phyloP scores from a whole-genome alignment of 2,329 filamentous ascomycete genomes.

The Bipolaris bicolor region DNA sequence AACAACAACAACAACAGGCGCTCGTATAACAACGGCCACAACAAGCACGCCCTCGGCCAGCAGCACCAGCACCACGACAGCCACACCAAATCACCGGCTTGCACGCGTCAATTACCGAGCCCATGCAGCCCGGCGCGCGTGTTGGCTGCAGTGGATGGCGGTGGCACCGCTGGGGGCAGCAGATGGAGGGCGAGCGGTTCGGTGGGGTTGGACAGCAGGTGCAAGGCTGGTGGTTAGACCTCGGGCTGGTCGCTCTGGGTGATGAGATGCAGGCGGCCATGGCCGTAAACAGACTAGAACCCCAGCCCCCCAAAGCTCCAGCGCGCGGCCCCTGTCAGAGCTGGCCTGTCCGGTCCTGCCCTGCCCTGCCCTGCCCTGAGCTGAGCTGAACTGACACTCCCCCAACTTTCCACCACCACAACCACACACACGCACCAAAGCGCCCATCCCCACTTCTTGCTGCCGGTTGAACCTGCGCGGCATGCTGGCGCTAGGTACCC shows the following conservation, averaged over 20 bases:
- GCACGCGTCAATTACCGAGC: too few species aligned
- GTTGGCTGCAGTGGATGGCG: too few species aligned
- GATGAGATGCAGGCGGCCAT: conserved; percentile 19
- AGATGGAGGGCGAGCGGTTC: conserved; percentile 9
- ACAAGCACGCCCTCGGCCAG: not conserved
- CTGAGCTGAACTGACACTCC: conserved; percentile 15
- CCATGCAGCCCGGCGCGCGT: too few species aligned
- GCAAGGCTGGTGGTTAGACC: conserved; percentile 16
- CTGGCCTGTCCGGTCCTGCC: not conserved
- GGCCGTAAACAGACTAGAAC: conserved; percentile 19
- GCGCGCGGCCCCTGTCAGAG: conserved; percentile 6
- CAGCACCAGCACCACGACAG: too few species aligned
- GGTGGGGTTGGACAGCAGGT: not conserved
- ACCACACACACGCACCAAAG: conserved; percentile 9
- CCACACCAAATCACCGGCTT: too few species aligned
- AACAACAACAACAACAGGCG: conserved; percentile 1
- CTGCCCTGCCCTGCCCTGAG: conserved; percentile 12
- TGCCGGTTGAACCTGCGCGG: conserved; percentile 35
- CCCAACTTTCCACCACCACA: conserved; percentile 26
- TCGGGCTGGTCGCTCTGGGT: conserved; percentile 28
- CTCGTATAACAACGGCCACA: not conserved
- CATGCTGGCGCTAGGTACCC: conserved; percentile 41
- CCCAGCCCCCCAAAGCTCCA: conserved; percentile 29
- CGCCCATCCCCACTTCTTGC: conserved; percentile 24
- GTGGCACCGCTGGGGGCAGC: not conserved